Conservation (phyloP, 2,329 filamentous ascomycete species). For the Colletotrichum coccodes region DNA sequence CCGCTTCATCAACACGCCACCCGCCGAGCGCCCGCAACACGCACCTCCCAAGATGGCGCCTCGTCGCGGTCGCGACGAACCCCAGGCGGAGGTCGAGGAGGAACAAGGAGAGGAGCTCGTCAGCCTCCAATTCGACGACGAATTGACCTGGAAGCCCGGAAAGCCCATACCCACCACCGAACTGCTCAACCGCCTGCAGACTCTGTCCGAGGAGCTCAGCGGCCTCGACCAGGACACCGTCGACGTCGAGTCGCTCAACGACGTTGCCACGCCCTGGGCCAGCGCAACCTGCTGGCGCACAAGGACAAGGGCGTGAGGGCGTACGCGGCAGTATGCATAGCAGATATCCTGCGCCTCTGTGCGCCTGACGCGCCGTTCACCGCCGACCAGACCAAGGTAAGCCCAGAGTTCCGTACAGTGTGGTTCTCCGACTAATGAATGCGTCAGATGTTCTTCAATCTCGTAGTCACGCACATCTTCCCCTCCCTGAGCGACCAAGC, state of each 20-base stretch:
- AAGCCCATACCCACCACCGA: slow-evolving; percentile 87
- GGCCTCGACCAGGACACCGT: slow-evolving; percentile 89
- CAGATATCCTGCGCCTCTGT: slow-evolving; percentile 92
- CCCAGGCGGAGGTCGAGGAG: slow-evolving; percentile 32
- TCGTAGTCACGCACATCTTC: slow-evolving; percentile 85
- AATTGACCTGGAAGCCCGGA: slow-evolving; percentile 90
- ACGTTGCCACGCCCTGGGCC: slow-evolving; percentile 88
- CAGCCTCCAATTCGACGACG: slow-evolving; percentile 81
- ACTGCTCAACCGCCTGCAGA: slow-evolving; percentile 82
- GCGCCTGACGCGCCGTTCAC: slow-evolving; percentile 97
- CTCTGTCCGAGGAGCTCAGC: slow-evolving; percentile 83
- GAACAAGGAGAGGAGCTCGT: slow-evolving; percentile 40
- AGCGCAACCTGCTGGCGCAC: slow-evolving; percentile 84
- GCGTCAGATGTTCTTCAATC: slow-evolving; percentile 86
- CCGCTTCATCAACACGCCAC: slow-evolving; percentile 31
- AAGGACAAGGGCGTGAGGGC: slow-evolving; percentile 95
- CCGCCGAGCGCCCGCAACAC: slow-evolving; percentile 19
- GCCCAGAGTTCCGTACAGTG: slow-evolving; percentile 34
- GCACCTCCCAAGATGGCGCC: slow-evolving; percentile 27
- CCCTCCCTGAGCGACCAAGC: slow-evolving; percentile 87
- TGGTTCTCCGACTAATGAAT: slow-evolving; percentile 13
- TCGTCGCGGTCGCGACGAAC: slow-evolving; percentile 32
- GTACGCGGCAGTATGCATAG: slow-evolving; percentile 87
- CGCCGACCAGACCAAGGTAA: slow-evolving; percentile 86
- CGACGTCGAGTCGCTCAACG: slow-evolving; percentile 83